Conservation (phyloP, 2,329 filamentous ascomycete species). For the Calycina herbarum region DNA sequence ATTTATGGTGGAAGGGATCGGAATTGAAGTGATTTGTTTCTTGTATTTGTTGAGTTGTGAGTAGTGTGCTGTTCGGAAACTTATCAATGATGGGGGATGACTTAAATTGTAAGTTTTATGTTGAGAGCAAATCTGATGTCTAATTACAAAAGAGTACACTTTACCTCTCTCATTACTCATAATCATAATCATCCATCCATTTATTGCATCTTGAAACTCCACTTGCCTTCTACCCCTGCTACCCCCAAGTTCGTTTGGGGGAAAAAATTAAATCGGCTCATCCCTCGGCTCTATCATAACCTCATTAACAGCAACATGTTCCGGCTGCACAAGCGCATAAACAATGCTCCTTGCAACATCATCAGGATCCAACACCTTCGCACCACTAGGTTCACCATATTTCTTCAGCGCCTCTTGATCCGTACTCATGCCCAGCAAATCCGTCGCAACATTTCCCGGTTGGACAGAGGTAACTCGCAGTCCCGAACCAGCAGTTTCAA, state of each 20-base stretch:
- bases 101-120: too few relatives aligned
- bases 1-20: too few relatives aligned
- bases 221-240: neutral
- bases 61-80: too few relatives aligned
- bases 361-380: conserved; percentile 70
- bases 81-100: too few relatives aligned
- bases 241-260: too few relatives aligned
- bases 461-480: conserved; percentile 74
- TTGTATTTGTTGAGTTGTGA: too few relatives aligned
- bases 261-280: conserved; percentile 61
- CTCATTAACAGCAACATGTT: conserved; percentile 78
- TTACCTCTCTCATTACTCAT: neutral
- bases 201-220: neutral
- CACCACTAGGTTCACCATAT: conserved; percentile 73
- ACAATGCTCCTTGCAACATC: conserved; percentile 74
- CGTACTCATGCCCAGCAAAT: conserved; percentile 72
- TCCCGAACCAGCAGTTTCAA: conserved; percentile 74
- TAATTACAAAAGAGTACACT: conserved; percentile 1
- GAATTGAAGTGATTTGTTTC: too few relatives aligned
- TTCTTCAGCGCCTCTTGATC: conserved; percentile 77
- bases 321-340: conserved; percentile 71
- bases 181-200: neutral
- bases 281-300: conserved; percentile 76
- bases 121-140: neutral
- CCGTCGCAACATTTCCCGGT: conserved; percentile 75